Evolutionary conservation across 2,329 filamentous ascomycete species (phyloP).

Genomic region (Colletotrichum trifolii): DNA sequence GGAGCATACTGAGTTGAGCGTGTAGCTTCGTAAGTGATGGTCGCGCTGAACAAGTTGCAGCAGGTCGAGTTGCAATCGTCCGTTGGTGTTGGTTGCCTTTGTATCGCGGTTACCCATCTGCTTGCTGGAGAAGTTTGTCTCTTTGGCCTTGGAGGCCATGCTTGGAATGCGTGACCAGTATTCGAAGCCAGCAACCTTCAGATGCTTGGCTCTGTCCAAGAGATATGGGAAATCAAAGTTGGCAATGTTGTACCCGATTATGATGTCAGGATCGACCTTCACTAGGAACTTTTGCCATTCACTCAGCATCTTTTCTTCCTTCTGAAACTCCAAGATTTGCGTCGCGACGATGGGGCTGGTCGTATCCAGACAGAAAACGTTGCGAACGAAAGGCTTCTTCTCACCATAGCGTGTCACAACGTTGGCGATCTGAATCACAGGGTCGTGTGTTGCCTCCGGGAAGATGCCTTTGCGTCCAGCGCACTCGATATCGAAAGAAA

Average conservation of each 20-base stretch:
- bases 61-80: slow-evolving; percentile 90
- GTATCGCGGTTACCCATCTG: slow-evolving; percentile 98
- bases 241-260: slow-evolving; percentile 98
- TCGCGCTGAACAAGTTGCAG: slow-evolving; percentile 96
- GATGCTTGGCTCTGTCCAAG: slow-evolving; percentile 84
- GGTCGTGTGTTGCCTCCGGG: slow-evolving; percentile 89
- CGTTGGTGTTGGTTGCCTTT: slow-evolving; percentile 94
- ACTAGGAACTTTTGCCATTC: slow-evolving; percentile 92
- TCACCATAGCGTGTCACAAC: slow-evolving; percentile 96
- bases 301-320: slow-evolving; percentile 90
- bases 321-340: slow-evolving; percentile 84
- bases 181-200: slow-evolving; percentile 84
- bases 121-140: slow-evolving; percentile 93
- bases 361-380: slow-evolving; percentile 94
- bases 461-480: slow-evolving; percentile 98
- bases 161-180: slow-evolving; percentile 86
- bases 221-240: slow-evolving; percentile 99
- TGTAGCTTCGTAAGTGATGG: slow-evolving; percentile 95
- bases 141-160: slow-evolving; percentile 76
- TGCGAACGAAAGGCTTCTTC: slow-evolving; percentile 92
- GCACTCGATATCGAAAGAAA: slow-evolving; percentile 99
- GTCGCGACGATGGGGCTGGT: slow-evolving; percentile 96
- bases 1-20: slow-evolving; percentile 93
- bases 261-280: slow-evolving; percentile 93
- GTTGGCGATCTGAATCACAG: slow-evolving; percentile 98